Conservation (phyloP, 345 rosid genomes). For the Eucalyptus pumila region DNA sequence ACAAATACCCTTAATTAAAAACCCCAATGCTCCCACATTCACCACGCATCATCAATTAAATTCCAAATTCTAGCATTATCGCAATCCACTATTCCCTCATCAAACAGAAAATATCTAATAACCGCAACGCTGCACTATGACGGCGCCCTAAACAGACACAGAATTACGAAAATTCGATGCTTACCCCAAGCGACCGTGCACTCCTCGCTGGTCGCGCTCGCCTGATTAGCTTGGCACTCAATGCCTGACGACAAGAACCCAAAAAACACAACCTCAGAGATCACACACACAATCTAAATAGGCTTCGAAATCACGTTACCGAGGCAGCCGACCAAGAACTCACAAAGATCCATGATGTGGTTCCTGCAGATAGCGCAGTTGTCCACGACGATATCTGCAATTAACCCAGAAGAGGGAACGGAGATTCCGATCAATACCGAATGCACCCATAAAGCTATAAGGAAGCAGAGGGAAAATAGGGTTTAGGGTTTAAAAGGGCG, state of each 20-base stretch:
- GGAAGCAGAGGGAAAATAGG: background rate
- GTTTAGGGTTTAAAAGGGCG: background rate
- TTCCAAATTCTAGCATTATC: background rate
- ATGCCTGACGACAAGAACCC: slow-evolving; percentile 35
- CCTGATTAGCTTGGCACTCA: slow-evolving; percentile 93
- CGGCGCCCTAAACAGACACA: background rate
- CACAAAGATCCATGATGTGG: slow-evolving; percentile 96
- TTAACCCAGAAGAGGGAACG: background rate
- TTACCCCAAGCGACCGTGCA: slow-evolving; percentile 99
- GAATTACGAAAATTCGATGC: background rate
- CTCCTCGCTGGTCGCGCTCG: slow-evolving; percentile 88
- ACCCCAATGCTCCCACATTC: background rate
- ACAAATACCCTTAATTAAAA: background rate
- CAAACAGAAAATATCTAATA: background rate
- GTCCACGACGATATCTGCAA: slow-evolving; percentile 82
- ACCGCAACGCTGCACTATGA: background rate
- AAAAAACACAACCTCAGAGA: background rate
- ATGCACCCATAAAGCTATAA: background rate
- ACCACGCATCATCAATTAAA: background rate
- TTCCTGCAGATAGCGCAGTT: slow-evolving; percentile 93
- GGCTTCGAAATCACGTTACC: background rate
- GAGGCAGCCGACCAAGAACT: background rate
- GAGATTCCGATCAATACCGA: background rate
- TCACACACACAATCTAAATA: background rate
- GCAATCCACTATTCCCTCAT: background rate